phyloP scores from a whole-genome alignment of 2,329 filamentous ascomycete genomes.

The Venturia oleaginea region DNA sequence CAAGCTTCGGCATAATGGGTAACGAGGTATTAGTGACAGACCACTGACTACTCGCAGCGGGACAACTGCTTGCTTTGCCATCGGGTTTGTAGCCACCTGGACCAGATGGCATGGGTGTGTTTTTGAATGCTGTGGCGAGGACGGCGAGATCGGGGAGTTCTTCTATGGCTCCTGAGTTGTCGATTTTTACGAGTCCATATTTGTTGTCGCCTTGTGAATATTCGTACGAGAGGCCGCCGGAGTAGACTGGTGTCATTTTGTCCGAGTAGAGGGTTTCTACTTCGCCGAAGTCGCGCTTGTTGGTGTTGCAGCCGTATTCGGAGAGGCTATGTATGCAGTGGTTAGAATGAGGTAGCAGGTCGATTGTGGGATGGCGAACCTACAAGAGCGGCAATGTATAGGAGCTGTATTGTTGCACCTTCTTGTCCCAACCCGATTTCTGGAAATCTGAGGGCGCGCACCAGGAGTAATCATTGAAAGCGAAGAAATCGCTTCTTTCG shows the following conservation, averaged over 20 bases:
- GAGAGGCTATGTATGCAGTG: constrained; percentile 69
- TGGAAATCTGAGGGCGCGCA: constrained; percentile 62
- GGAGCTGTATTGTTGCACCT: constrained; percentile 77
- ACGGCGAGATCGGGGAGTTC: constrained; percentile 55
- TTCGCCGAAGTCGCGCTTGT: constrained; percentile 74
- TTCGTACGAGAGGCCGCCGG: constrained; percentile 91
- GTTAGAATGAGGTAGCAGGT: too few relatives aligned
- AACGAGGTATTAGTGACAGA: constrained; percentile 42
- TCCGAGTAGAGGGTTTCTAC: constrained; percentile 67
- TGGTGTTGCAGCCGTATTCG: constrained; percentile 84
- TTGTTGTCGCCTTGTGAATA: constrained; percentile 73
- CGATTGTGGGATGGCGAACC: too few relatives aligned
- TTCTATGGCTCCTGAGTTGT: constrained; percentile 38
- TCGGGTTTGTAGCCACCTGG: constrained; percentile 51
- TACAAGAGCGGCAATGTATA: constrained; percentile 80
- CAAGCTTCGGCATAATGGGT: constrained; percentile 47
- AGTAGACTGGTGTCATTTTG: constrained; percentile 88
- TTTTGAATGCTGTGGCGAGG: constrained; percentile 42
- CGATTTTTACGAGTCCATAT: constrained; percentile 69
- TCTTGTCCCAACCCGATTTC: constrained; percentile 71
- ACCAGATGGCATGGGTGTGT: constrained; percentile 43
- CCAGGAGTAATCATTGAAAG: constrained; percentile 85
- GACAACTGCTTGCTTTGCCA: constrained; percentile 46
- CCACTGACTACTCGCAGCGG: constrained; percentile 45
- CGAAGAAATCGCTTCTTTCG: constrained; percentile 79